Base-by-base conservation (phyloP, 208 protist species). In the Strigomonas culicis region DNA sequence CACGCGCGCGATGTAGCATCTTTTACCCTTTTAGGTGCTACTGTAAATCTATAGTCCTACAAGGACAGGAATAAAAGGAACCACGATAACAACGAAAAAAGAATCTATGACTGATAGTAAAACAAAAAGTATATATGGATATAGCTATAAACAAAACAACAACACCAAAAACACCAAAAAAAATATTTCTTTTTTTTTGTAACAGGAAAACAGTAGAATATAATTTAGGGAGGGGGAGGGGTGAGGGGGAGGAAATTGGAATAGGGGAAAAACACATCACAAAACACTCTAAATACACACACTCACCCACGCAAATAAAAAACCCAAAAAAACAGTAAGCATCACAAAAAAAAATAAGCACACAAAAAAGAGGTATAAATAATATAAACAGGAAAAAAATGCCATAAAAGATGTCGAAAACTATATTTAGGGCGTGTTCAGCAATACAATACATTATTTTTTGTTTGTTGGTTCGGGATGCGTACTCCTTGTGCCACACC, bases 91-190 rank as follows among this genome's bases (percentile, higher is more conserved):
- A 46, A n/a, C 51, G 2, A 57, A 25, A 19, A 44, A 44, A 4
- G 15, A 25, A 31, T 11, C 11, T n/a, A 56, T 7, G n/a, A 43
- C 55, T 17, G 2, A n/a, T 31, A 22, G 21, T 61, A 36, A 31
- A 39, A 60, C 59, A 43, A 56, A 72, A 77, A 66, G 61, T 63
- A 72, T 43, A 51, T 63, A n/a, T 47, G 1, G 46, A 49, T 22
- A 58, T 7, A 27, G 21, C n/a, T 46, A 63, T 34, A 75, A 49
- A 58, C 1, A 61, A 52, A 47, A 53, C 24, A 13, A 61, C 4
- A 57, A 46, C 49, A 1, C 62, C 13, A 41, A 39, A 70, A 8
- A 22, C 15, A 21, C 28, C 17, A 70, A 59, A 65, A 56, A 71
- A 56, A 63, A 62, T 56, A 32, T 25, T 51, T 59, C 22, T 61